Evolutionary conservation across 306 rosid species (phyloP), one percentile per base, ranked within the genome.

Genomic region (Trifolium fragiferum): DNA sequence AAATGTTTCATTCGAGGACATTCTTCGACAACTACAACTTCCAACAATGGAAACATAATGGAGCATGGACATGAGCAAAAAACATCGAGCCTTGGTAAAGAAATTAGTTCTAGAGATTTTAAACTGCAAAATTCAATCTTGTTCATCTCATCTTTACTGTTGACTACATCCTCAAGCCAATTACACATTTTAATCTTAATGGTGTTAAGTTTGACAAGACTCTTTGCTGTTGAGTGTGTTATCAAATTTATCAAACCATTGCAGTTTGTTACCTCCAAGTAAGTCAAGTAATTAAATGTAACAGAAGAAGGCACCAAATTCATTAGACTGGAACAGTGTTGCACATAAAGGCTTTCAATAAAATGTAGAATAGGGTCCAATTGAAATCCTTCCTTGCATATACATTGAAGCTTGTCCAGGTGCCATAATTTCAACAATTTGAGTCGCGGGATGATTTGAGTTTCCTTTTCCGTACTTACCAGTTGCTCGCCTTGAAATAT

Each of bases 201-300:
- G 21, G 15, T 55, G 21, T 6, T 55, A n/a, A 55, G 62, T 12
- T 55, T 55, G 15, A 20, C 32, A 25, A 55, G 32, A 20, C 62
- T 21, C 14, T 21, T 55, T 55, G 62, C 62, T 55, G 62, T 55
- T 21, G 62, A 55, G 15, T 27, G 10, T 0, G 62, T 55, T 10
- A 55, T 21, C 62, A 55, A 55, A 55, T 55, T 21, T 55, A 55
- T 55, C 62, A 55, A 55, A 4, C 62, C 62, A 21, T 55, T 21
- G 32, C 62, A 55, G 4, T 55, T 9, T 55, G 14, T 21, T 21
- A 55, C 62, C 15, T 2, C n/a, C 32, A 55, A 21, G 0, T 55
- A 0, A n/a, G 32, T 55, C 62, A 55, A 55, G 62, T 21, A 55
- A 20, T 6, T 20, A 21, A 55, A 55, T 6, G 62, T 55, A 21